A percentile compares a stretch with the other conserved stretches of the same genome.
These are phyloP conservation scores for Paecilomyces fulvus DNA, from an alignment of 2,329 filamentous ascomycete species.

Conservation along the genomic window DNA sequence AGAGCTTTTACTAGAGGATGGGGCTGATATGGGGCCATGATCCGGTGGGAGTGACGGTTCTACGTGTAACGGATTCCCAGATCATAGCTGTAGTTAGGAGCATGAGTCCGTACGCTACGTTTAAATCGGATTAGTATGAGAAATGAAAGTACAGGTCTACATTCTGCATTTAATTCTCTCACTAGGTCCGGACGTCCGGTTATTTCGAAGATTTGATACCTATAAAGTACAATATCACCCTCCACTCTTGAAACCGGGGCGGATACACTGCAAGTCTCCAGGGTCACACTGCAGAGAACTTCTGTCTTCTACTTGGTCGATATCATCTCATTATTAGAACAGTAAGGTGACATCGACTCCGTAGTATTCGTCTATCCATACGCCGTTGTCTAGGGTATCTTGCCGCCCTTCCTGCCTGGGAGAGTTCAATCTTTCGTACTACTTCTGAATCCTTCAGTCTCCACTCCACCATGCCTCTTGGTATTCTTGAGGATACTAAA, in stretches of 20 bases:
- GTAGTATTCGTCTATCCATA: background rate
- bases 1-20: background rate
- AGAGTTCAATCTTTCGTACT: background rate
- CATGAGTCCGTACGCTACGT: background rate
- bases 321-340: background rate
- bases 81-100: background rate
- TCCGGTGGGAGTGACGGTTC: background rate
- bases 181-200: background rate
- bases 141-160: background rate
- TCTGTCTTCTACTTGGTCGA: background rate
- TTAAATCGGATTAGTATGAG: background rate
- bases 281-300: background rate
- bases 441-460: background rate
- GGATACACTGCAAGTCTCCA: background rate
- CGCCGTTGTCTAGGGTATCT: background rate
- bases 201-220: background rate
- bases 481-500: constrained; percentile 20
- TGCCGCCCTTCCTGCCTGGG: background rate
- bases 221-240: background rate
- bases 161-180: background rate
- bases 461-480: constrained; percentile 19
- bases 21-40: background rate
- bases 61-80: background rate
- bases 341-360: background rate
- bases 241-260: background rate